These are phyloP conservation scores for Neonectria neomacrospora DNA, from an alignment of 2,329 filamentous ascomycete species.

Conservation along the genomic window DNA sequence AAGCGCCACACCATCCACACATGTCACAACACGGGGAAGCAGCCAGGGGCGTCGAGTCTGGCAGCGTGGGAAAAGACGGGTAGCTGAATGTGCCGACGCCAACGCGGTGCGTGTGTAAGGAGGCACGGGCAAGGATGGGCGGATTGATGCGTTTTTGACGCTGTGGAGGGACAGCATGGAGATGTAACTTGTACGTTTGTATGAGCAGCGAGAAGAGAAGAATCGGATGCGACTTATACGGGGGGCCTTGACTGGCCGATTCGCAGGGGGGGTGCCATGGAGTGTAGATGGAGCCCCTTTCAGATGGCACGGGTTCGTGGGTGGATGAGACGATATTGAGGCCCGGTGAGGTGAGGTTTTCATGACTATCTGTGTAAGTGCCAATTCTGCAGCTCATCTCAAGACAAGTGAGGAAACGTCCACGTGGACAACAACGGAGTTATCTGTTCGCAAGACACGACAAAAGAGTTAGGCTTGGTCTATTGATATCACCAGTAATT, in stretches of 20 bases:
- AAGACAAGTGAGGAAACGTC: neutral
- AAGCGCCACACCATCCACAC: slow-evolving; percentile 1
- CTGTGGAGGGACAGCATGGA: neutral
- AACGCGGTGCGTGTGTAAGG: slow-evolving; percentile 16
- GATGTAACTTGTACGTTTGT: neutral
- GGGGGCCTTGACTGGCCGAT: neutral
- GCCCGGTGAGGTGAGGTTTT: neutral
- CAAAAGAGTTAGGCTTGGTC: neutral
- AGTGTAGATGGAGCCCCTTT: slow-evolving; percentile 6
- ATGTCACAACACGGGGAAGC: slow-evolving; percentile 9
- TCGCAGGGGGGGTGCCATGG: neutral
- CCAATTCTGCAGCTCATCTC: too few species aligned
- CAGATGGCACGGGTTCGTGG: neutral
- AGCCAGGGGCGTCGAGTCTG: slow-evolving; percentile 1
- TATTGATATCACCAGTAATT: neutral
- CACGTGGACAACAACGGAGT: neutral
- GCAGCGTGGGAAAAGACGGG: slow-evolving; percentile 1
- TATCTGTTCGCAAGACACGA: neutral
- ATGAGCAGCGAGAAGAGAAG: neutral
- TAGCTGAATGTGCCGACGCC: slow-evolving; percentile 7
- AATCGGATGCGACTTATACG: neutral
- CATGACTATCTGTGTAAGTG: neutral
- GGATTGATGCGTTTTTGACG: neutral
- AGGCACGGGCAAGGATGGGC: neutral
- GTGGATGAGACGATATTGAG: slow-evolving; percentile 9